Evolutionary conservation across 495 filamentous ascomycete species (phyloP).

Genomic region (Apodospora peruviana): DNA sequence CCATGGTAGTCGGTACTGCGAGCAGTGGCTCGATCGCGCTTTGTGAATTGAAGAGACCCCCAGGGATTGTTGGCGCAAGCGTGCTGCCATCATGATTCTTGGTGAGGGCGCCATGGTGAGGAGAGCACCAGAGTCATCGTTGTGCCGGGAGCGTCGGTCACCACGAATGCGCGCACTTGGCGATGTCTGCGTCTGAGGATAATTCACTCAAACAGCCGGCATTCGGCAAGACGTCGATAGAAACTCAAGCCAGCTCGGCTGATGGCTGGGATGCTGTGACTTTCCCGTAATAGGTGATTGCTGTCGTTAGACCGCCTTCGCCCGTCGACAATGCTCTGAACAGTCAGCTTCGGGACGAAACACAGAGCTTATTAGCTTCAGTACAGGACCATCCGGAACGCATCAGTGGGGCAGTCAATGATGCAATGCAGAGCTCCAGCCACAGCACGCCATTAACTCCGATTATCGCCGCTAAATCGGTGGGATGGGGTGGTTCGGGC

Average conservation of each 20-base stretch:
- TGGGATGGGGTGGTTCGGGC: neutral
- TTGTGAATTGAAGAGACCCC: constrained; percentile 6
- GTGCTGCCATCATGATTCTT: constrained; percentile 20
- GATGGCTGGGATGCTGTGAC: neutral
- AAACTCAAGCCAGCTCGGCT: neutral
- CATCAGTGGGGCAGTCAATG: constrained; percentile 7
- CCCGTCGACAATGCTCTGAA: neutral
- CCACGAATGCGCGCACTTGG: neutral
- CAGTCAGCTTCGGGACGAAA: neutral
- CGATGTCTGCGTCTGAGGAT: too few relatives aligned
- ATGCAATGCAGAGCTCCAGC: constrained; percentile 22
- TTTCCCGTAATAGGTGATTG: neutral
- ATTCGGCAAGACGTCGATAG: too few relatives aligned
- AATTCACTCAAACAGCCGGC: too few relatives aligned
- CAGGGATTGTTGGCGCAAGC: constrained; percentile 7
- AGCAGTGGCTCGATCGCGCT: neutral
- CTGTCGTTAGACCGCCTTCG: neutral
- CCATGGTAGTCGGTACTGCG: neutral
- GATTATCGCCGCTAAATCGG: too few relatives aligned
- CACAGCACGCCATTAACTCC: too few relatives aligned
- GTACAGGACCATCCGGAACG: too few relatives aligned
- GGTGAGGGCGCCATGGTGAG: constrained; percentile 20
- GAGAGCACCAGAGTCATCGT: constrained; percentile 7
- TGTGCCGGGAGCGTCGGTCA: neutral
- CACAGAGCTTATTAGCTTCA: too few relatives aligned